Conservation (phyloP, 176 grass and related monocot species). For the Themeda triandra region DNA sequence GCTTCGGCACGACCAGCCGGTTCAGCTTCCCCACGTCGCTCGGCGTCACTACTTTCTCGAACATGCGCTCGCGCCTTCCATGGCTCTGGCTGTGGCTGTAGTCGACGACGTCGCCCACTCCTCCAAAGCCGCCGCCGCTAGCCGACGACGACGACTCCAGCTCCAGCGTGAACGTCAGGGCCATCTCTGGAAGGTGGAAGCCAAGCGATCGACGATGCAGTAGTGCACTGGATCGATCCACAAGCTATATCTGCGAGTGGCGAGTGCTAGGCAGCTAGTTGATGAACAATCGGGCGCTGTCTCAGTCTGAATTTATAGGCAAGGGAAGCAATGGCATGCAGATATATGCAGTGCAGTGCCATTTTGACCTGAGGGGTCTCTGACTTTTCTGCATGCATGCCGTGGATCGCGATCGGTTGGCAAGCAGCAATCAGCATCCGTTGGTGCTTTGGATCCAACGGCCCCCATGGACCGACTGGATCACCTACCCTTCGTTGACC, state of each 20-base stretch:
- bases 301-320: no score
- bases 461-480: not conserved
- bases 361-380: no score
- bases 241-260: no score
- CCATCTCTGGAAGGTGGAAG: not conserved
- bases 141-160: not conserved
- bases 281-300: no score
- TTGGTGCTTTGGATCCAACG: not conserved
- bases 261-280: no score
- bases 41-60: slow-evolving; percentile 51
- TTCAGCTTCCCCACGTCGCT: slow-evolving; percentile 58
- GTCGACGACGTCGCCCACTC: not conserved
- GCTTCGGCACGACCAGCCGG: slow-evolving; percentile 61
- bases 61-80: slow-evolving; percentile 18
- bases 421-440: not conserved
- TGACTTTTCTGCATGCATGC: no score
- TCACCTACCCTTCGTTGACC: no score
- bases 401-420: no score
- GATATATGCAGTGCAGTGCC: no score
- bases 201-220: not conserved
- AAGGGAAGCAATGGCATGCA: no score
- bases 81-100: not conserved
- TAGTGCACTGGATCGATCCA: not conserved
- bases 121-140: not conserved
- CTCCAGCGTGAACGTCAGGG: not conserved